Percentiles rank a stretch among this genome's conserved stretches.
These are phyloP conservation scores for Ustilago bromivora DNA, from an alignment of 1,284 basidiomycete species.

Conservation along the genomic window DNA sequence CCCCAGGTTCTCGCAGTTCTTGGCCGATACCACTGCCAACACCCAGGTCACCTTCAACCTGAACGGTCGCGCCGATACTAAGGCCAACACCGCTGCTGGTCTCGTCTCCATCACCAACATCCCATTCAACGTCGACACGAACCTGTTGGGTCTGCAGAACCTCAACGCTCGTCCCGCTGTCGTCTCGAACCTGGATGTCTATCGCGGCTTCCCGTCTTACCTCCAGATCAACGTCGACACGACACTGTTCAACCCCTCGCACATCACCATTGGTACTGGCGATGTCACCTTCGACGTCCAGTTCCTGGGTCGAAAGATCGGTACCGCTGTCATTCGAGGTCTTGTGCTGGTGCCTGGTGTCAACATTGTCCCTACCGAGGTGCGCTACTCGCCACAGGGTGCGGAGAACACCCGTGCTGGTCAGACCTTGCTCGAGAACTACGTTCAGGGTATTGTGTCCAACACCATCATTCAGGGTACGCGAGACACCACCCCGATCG, in stretches of 20 bases:
- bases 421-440: slow-evolving; percentile 77
- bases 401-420: slow-evolving; percentile 74
- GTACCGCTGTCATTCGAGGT: slow-evolving; percentile 75
- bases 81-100: slow-evolving; percentile 80
- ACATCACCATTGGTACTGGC: slow-evolving; percentile 78
- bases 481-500: slow-evolving; percentile 76
- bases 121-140: slow-evolving; percentile 76
- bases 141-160: slow-evolving; percentile 78
- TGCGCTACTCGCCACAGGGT: slow-evolving; percentile 78
- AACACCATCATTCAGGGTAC: slow-evolving; percentile 76
- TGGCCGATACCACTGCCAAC: slow-evolving; percentile 77
- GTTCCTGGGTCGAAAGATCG: slow-evolving; percentile 76
- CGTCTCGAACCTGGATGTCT: slow-evolving; percentile 78
- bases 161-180: slow-evolving; percentile 76
- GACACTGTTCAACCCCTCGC: slow-evolving; percentile 72
- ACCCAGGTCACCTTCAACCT: slow-evolving; percentile 74
- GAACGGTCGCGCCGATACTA: slow-evolving; percentile 75
- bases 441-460: slow-evolving; percentile 77
- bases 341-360: slow-evolving; percentile 53
- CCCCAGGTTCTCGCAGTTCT: slow-evolving; percentile 75
- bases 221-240: slow-evolving; percentile 78
- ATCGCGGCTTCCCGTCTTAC: slow-evolving; percentile 77
- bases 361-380: slow-evolving; percentile 71
- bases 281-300: slow-evolving; percentile 77
- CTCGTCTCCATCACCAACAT: slow-evolving; percentile 75